Percentiles rank a stretch among this genome's conserved stretches.
Evolutionary conservation across 1,284 basidiomycete genomes (phyloP).

Genomic region (Retiboletus flavoniger): DNA sequence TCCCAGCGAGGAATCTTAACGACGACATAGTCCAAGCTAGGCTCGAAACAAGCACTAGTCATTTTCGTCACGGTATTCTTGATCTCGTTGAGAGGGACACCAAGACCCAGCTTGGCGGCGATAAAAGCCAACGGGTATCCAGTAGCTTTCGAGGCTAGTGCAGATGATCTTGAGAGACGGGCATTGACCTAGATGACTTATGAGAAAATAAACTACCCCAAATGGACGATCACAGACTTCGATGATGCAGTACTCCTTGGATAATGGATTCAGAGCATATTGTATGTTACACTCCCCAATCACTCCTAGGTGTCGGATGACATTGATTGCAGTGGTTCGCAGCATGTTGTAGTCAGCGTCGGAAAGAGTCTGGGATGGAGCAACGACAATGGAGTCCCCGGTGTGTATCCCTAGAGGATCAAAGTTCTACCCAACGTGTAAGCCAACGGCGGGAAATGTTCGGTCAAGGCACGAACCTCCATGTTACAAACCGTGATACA

Average conservation of each 20-base stretch:
- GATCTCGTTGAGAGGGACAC: conserved; percentile 97
- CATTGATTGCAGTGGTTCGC: conserved; percentile 95
- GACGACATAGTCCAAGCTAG: conserved; percentile 94
- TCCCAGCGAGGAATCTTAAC: conserved; percentile 99
- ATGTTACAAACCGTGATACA: conserved; percentile 99
- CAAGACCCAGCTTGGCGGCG: conserved; percentile 95
- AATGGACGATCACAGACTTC: conserved; percentile 53
- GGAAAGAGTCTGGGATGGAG: conserved; percentile 97
- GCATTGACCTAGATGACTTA: conserved; percentile 79
- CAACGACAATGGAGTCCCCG: conserved; percentile 98
- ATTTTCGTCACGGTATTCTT: conserved; percentile 96
- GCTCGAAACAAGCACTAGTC: conserved; percentile 97
- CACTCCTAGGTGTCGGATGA: conserved; percentile 96
- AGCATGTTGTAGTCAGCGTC: conserved; percentile 99
- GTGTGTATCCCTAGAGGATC: conserved; percentile 98
- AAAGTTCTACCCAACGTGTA: conserved; percentile 71
- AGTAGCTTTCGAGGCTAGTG: conserved; percentile 97
- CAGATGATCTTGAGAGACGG: conserved; percentile 97
- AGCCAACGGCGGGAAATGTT: background rate
- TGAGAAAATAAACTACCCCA: background rate
- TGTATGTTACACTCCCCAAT: conserved; percentile 99
- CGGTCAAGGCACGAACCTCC: conserved; percentile 67
- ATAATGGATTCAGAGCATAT: conserved; percentile 94
- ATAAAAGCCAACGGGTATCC: conserved; percentile 99
- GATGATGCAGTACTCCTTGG: conserved; percentile 98